These are phyloP conservation scores for Ulmus americana DNA, from an alignment of 331 rosid species.

Conservation along the genomic window DNA sequence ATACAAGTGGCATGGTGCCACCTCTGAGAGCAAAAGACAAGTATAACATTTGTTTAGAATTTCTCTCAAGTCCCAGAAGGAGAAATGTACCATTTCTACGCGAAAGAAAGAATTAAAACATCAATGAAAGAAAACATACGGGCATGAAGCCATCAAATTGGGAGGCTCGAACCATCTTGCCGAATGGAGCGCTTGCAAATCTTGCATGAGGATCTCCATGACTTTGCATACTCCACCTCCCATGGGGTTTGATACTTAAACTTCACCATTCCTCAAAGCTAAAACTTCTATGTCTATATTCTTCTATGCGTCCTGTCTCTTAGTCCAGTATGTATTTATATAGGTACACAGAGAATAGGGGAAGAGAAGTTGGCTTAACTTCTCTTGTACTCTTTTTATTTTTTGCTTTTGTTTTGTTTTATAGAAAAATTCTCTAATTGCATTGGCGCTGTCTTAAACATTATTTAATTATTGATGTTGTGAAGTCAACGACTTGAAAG, in stretches of 20 bases:
- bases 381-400: too few species aligned
- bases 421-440: too few species aligned
- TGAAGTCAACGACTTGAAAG: too few species aligned
- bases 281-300: too few species aligned
- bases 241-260: conserved; percentile 57
- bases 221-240: conserved; percentile 92
- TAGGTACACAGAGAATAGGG: too few species aligned
- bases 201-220: conserved; percentile 80
- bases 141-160: conserved; percentile 96
- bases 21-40: conserved; percentile 49
- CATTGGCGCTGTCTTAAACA: too few species aligned
- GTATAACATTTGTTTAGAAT: neutral
- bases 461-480: too few species aligned
- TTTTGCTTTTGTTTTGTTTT: too few species aligned
- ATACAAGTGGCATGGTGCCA: conserved; percentile 85
- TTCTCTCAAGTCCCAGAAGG: neutral
- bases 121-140: conserved; percentile 22
- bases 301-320: too few species aligned
- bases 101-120: neutral
- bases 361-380: too few species aligned
- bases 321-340: too few species aligned
- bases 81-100: neutral
- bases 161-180: conserved; percentile 73
- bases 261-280: conserved; percentile 44
- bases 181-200: conserved; percentile 65